A percentile compares a stretch with the other conserved stretches of the same genome.
These are phyloP conservation scores for Ochetophila trinervis DNA, from an alignment of 306 rosid species.

Conservation along the genomic window DNA sequence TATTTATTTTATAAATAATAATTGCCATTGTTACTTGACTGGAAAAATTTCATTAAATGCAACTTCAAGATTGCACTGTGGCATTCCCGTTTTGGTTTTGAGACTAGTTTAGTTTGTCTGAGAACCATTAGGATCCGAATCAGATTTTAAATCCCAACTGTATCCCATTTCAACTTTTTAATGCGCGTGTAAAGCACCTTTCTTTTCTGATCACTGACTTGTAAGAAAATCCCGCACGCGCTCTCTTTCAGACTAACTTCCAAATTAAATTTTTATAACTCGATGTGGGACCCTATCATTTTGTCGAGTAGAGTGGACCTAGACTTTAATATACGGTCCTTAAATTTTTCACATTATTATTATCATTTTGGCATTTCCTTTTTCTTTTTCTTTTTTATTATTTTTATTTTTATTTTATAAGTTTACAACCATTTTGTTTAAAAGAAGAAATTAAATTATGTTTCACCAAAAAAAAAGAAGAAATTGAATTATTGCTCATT, in stretches of 20 bases:
- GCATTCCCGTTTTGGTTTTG: no score
- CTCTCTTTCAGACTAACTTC: not conserved
- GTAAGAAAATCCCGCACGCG: not conserved
- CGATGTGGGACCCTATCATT: slow-evolving; percentile 1
- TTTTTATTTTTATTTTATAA: no score
- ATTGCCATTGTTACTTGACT: no score
- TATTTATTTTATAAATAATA: no score
- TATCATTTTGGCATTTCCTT: no score
- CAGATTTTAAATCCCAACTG: not conserved
- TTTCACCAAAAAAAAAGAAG: no score
- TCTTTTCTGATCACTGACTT: not conserved
- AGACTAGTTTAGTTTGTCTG: no score
- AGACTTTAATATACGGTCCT: not conserved
- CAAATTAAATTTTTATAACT: not conserved
- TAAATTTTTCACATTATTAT: not conserved
- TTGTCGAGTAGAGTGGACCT: not conserved
- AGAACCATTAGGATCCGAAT: no score
- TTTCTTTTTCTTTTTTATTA: not conserved
- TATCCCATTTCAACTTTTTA: not conserved
- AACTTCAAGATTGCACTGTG: no score
- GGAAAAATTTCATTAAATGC: no score
- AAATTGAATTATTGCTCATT: no score
- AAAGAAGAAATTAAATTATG: no score
- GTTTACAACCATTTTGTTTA: not conserved
- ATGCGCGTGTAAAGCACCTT: slow-evolving; percentile 5